These are phyloP conservation scores for Talaromyces sp. DNA, from an alignment of 2,329 filamentous ascomycete genomes.

Conservation along the genomic window DNA sequence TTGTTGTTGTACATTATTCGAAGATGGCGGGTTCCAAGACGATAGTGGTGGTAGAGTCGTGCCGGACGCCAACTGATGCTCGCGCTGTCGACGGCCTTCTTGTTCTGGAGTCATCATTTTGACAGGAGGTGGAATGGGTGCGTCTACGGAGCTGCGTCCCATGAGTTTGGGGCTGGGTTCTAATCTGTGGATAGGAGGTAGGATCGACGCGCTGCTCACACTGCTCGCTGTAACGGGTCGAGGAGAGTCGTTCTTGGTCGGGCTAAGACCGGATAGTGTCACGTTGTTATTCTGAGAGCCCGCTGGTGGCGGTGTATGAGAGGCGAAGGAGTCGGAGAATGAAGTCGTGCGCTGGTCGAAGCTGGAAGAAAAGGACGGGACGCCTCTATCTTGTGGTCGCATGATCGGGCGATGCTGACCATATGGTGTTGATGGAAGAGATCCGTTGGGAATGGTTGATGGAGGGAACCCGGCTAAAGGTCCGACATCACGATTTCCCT, in stretches of 20 bases:
- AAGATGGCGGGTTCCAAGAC: constrained; percentile 9
- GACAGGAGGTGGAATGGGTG: constrained; percentile 40
- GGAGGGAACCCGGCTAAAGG: constrained; percentile 45
- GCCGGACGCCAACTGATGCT: constrained; percentile 30
- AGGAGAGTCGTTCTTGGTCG: constrained; percentile 44
- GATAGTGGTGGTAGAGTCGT: constrained; percentile 10
- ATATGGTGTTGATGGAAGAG: constrained; percentile 33
- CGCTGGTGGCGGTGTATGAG: constrained; percentile 28
- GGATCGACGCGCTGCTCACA: constrained; percentile 33
- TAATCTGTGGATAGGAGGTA: constrained; percentile 41
- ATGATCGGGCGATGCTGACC: constrained; percentile 28
- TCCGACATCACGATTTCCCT: constrained; percentile 49
- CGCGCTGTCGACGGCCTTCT: constrained; percentile 39
- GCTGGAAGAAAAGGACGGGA: constrained; percentile 27
- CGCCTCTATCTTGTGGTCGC: constrained; percentile 29
- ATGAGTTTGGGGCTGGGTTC: constrained; percentile 45
- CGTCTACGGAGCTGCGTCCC: constrained; percentile 42
- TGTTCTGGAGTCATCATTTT: constrained; percentile 45
- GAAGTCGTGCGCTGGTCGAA: constrained; percentile 29
- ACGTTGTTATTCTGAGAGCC: constrained; percentile 35
- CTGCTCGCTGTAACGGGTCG: constrained; percentile 36
- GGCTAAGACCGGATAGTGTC: constrained; percentile 45
- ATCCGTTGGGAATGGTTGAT: constrained; percentile 24
- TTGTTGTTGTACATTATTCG: constrained; percentile 11
- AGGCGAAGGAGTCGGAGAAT: constrained; percentile 30